These are phyloP conservation scores for Amanita fuliginea DNA, from an alignment of 768 basidiomycete species.

Conservation along the genomic window DNA sequence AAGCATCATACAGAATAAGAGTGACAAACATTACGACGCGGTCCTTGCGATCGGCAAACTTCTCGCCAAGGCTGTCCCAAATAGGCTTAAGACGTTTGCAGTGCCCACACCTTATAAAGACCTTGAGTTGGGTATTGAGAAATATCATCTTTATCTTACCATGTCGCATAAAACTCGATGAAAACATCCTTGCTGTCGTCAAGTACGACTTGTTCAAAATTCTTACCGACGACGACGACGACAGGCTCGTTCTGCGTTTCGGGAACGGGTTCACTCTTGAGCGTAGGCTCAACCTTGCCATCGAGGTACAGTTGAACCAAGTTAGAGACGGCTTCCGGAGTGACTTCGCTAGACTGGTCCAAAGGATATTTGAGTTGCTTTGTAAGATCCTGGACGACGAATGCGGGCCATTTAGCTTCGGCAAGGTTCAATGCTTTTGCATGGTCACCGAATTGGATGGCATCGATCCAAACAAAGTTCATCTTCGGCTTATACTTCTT, in stretches of 20 bases:
- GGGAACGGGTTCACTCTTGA: conserved; percentile 89
- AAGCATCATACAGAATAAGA: background rate
- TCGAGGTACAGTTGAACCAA: conserved; percentile 57
- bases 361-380: conserved; percentile 86
- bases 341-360: conserved; percentile 55
- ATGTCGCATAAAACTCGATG: conserved; percentile 93
- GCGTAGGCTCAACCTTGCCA: conserved; percentile 66
- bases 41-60: conserved; percentile 67
- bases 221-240: conserved; percentile 74
- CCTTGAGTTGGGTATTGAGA: background rate
- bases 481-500: conserved; percentile 73
- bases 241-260: conserved; percentile 75
- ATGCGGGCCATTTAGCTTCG: conserved; percentile 84
- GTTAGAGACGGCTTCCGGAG: conserved; percentile 40
- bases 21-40: conserved; percentile 60
- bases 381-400: conserved; percentile 82
- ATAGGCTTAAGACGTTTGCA: conserved; percentile 95
- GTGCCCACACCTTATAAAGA: conserved; percentile 66
- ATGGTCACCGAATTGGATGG: conserved; percentile 89
- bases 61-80: conserved; percentile 87
- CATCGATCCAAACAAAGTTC: conserved; percentile 99
- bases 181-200: conserved; percentile 92
- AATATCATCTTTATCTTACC: conserved; percentile 38
- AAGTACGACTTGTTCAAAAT: conserved; percentile 78
- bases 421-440: conserved; percentile 86